Conservation (phyloP, 805 yeast genomes). For the Torulaspora indica region DNA sequence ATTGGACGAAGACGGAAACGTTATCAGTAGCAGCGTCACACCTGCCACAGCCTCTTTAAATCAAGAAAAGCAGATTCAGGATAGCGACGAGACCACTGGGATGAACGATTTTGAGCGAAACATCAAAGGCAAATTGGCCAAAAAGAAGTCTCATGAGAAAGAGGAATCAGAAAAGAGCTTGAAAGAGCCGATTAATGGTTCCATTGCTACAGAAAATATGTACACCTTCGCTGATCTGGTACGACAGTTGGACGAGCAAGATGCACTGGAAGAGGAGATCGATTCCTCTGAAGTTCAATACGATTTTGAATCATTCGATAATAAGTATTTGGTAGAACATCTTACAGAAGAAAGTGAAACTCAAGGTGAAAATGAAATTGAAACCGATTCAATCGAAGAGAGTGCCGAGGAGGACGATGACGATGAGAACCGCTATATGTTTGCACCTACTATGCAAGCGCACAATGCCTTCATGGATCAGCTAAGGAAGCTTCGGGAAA, state of each 20-base stretch:
- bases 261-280: conserved; percentile 27
- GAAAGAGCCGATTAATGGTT: conserved; percentile 1
- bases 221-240: conserved; percentile 36
- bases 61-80: conserved; percentile 7
- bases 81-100: background rate
- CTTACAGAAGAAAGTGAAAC: no score
- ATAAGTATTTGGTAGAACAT: background rate
- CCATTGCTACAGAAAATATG: conserved; percentile 25
- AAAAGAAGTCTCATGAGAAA: background rate
- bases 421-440: conserved; percentile 13
- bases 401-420: conserved; percentile 20
- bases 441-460: conserved; percentile 27
- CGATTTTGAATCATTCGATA: conserved; percentile 21
- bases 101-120: conserved; percentile 35
- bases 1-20: conserved; percentile 77
- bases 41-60: conserved; percentile 35
- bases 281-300: conserved; percentile 22
- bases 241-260: conserved; percentile 31
- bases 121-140: conserved; percentile 13
- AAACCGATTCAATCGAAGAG: conserved; percentile 7
- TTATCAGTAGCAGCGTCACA: conserved; percentile 44
- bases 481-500: conserved; percentile 23
- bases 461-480: conserved; percentile 29
- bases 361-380: conserved; percentile 6
- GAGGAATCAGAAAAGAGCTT: background rate